phyloP scores from a whole-genome alignment of 2,329 filamentous ascomycete species.

The Cyphellophora europaea region DNA sequence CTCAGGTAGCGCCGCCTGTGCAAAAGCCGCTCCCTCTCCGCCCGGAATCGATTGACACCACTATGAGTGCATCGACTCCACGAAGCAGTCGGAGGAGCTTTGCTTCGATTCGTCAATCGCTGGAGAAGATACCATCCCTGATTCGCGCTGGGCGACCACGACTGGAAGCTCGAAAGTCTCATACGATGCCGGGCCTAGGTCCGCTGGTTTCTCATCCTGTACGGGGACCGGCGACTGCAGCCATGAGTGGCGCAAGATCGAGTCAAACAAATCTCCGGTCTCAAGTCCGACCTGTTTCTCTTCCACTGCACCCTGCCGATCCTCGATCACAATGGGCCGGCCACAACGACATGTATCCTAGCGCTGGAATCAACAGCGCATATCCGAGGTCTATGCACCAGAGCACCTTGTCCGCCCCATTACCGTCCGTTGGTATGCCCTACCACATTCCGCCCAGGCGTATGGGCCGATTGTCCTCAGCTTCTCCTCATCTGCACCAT shows the following conservation, averaged over 20 bases:
- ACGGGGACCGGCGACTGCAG: slow-evolving; percentile 9
- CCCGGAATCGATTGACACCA: slow-evolving; percentile 13
- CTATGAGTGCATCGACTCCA: slow-evolving; percentile 19
- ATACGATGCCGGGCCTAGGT: slow-evolving; percentile 16
- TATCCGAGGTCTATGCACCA: too few species aligned
- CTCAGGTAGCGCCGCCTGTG: slow-evolving; percentile 1
- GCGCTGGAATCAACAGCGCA: too few species aligned
- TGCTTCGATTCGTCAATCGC: slow-evolving; percentile 9
- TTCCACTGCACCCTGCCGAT: slow-evolving; percentile 28
- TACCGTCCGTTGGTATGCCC: too few species aligned
- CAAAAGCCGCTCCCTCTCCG: slow-evolving; percentile 2
- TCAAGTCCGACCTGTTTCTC: slow-evolving; percentile 12
- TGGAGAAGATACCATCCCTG: slow-evolving; percentile 9
- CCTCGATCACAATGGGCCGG: slow-evolving; percentile 34
- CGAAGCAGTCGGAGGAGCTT: slow-evolving; percentile 5
- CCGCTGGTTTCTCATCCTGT: slow-evolving; percentile 18
- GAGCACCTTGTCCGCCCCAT: too few species aligned
- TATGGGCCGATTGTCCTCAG: background rate
- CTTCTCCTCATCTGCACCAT: slow-evolving; percentile 60
- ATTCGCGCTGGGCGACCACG: slow-evolving; percentile 8
- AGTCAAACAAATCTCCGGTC: slow-evolving; percentile 1
- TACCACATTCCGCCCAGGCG: background rate
- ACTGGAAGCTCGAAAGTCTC: slow-evolving; percentile 16
- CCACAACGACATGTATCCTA: slow-evolving; percentile 17
- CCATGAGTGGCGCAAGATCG: background rate